Conservation (phyloP, 1,284 basidiomycete species). For the Boletus holoroseus region DNA sequence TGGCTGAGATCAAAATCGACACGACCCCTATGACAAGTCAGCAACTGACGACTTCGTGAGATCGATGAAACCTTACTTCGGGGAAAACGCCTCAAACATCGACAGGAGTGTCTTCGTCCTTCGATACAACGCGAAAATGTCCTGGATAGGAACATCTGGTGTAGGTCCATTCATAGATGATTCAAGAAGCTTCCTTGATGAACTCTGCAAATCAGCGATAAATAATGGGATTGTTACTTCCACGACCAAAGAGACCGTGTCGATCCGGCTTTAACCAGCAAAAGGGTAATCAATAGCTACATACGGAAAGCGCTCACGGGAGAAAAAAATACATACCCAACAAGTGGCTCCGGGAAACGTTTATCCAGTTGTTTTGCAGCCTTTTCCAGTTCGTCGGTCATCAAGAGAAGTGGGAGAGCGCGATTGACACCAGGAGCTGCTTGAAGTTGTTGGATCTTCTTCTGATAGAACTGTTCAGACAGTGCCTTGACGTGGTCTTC, state of each 20-base stretch:
- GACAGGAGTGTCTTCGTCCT: constrained; percentile 66
- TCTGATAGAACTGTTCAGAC: constrained; percentile 64
- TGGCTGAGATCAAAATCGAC: constrained; percentile 62
- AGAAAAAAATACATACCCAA: constrained; percentile 52
- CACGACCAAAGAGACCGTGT: constrained; percentile 73
- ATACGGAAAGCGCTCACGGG: not conserved
- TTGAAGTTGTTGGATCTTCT: constrained; percentile 65
- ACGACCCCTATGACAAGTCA: constrained; percentile 37
- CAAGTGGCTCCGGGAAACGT: constrained; percentile 75
- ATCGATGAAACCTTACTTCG: constrained; percentile 48
- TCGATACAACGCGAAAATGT: constrained; percentile 83
- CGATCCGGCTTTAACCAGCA: constrained; percentile 51
- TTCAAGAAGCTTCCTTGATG: constrained; percentile 66
- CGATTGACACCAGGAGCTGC: constrained; percentile 67
- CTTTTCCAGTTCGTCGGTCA: constrained; percentile 90
- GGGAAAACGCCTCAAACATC: constrained; percentile 80
- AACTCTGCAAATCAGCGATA: constrained; percentile 69
- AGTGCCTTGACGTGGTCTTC: constrained; percentile 65
- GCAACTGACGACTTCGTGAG: not conserved
- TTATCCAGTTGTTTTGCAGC: constrained; percentile 78
- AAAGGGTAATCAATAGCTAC: constrained; percentile 9
- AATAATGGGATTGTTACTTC: constrained; percentile 72
- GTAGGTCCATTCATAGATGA: constrained; percentile 75
- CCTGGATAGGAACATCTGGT: constrained; percentile 77
- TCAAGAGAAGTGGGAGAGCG: constrained; percentile 71